Evolutionary conservation across 2,329 filamentous ascomycete species (phyloP).

Genomic region (Aspergillus pseudoviridinutans): DNA sequence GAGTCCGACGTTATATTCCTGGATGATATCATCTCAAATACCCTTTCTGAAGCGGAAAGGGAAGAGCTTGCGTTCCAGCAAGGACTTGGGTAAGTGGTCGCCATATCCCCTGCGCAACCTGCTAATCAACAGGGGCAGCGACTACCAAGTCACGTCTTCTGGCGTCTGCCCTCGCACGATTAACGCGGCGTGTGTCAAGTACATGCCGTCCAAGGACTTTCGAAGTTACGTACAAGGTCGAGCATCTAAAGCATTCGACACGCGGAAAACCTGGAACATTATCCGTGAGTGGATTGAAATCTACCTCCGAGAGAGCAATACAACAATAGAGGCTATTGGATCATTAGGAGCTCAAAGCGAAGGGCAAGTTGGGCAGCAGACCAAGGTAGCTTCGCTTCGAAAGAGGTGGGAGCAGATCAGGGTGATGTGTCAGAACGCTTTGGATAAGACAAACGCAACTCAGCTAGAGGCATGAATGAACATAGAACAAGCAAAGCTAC

Average conservation of each 20-base stretch:
- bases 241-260: constrained; percentile 13
- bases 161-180: constrained; percentile 26
- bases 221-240: constrained; percentile 23
- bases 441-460: not conserved
- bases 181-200: constrained; percentile 28
- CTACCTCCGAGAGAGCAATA: constrained; percentile 25
- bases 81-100: constrained; percentile 23
- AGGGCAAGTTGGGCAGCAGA: constrained; percentile 5
- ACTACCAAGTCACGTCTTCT: constrained; percentile 27
- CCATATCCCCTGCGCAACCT: not conserved
- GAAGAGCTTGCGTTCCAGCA: constrained; percentile 19
- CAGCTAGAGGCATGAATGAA: not conserved
- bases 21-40: constrained; percentile 31
- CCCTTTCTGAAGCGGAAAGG: constrained; percentile 17
- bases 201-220: constrained; percentile 28
- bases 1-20: constrained; percentile 31
- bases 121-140: constrained; percentile 8
- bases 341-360: not conserved
- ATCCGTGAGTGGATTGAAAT: constrained; percentile 24
- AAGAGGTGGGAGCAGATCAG: constrained; percentile 33
- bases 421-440: constrained; percentile 21
- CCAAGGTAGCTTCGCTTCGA: constrained; percentile 16
- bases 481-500: not conserved
- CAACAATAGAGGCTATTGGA: constrained; percentile 12
- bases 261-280: constrained; percentile 18